Base-by-base conservation (phyloP, 225 moss, liverwort and hornwort genomes). In the Asterella californica region DNA sequence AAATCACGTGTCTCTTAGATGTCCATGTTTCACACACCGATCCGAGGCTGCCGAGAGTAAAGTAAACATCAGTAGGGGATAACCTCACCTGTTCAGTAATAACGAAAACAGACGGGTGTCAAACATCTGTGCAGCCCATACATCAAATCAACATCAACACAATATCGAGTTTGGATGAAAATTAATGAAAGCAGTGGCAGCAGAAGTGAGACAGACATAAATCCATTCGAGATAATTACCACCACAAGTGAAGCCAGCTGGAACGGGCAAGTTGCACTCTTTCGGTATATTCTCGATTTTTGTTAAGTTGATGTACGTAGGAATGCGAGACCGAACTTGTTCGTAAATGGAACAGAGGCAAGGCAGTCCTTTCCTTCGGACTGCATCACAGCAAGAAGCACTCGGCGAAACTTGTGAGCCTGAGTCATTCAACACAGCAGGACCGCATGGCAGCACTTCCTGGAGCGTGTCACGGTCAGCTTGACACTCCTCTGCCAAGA, bases 61-160 rank as follows among this genome's bases (percentile, higher is more conserved):
- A 15, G 15, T 32, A 64, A 64, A n/a, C 7, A 8, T 70, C 69
- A 70, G 24, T 6, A 15, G 22, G 38, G 69, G 42, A 70, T 38
- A 24, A 33, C 21, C 42, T 70, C 69, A 42, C 69, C 69, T 70
- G 69, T 70, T 67, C 67, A 70, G 42, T 70, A 12, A 70, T 37
- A 70, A 45, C 32, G 65, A 65, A 27, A 9, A 65, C 14, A 33
- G n/a, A 1, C 11, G 32, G 15, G 65, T 30, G 32, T 33, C 32
- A 65, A 24, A 9, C 25, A 21, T 61, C 8, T 27, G 19, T 27
- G 27, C 17, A 11, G 52, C 1, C 52, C 4, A 1, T 17, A 52
- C 52, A 52, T 17, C 17, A 52, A 52, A 52, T 52, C 12, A 4
- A 52, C 17, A 52, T 52, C 52, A 52, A 6, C 12, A 27, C 5